A percentile compares a stretch with the other conserved stretches of the same genome.
These are phyloP conservation scores for Closterium sp. DNA, from an alignment of 139 green algal genomes.

Conservation along the genomic window DNA sequence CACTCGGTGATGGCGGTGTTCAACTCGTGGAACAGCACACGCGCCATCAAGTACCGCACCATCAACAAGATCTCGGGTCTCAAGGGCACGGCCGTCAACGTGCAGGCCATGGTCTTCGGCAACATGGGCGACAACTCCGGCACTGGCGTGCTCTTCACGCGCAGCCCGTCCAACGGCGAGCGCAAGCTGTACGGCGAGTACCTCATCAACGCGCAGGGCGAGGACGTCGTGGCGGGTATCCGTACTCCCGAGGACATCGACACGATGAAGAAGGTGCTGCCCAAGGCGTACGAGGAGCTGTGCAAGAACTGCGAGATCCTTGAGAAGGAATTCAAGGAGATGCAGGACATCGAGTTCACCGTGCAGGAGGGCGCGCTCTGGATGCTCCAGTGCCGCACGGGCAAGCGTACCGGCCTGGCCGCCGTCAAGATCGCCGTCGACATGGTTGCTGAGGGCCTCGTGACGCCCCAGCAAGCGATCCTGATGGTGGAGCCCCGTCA, in stretches of 20 bases:
- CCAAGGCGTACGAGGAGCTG: slow-evolving; percentile 74
- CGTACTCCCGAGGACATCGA: slow-evolving; percentile 73
- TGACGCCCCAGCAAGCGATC: slow-evolving; percentile 61
- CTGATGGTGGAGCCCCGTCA: slow-evolving; percentile 81
- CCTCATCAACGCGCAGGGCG: slow-evolving; percentile 79
- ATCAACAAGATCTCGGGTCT: slow-evolving; percentile 85
- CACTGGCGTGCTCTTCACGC: slow-evolving; percentile 86
- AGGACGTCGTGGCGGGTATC: slow-evolving; percentile 86
- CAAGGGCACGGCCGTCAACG: slow-evolving; percentile 82
- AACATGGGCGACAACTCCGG: slow-evolving; percentile 74
- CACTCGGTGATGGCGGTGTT: slow-evolving; percentile 54
- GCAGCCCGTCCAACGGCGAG: slow-evolving; percentile 77
- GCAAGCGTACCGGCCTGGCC: slow-evolving; percentile 80
- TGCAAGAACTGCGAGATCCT: slow-evolving; percentile 67
- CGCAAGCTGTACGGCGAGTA: slow-evolving; percentile 82
- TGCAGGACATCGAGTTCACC: slow-evolving; percentile 92
- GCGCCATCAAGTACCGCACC: slow-evolving; percentile 82
- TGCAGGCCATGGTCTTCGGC: slow-evolving; percentile 88
- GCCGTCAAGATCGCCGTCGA: slow-evolving; percentile 78
- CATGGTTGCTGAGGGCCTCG: slow-evolving; percentile 67
- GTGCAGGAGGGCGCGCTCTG: slow-evolving; percentile 80
- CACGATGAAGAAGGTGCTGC: slow-evolving; percentile 69
- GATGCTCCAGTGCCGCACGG: slow-evolving; percentile 85
- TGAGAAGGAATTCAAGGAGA: slow-evolving; percentile 82
- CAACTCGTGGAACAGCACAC: slow-evolving; percentile 52